Base-by-base conservation (phyloP, 306 rosid genomes). In the Medicago arabica region DNA sequence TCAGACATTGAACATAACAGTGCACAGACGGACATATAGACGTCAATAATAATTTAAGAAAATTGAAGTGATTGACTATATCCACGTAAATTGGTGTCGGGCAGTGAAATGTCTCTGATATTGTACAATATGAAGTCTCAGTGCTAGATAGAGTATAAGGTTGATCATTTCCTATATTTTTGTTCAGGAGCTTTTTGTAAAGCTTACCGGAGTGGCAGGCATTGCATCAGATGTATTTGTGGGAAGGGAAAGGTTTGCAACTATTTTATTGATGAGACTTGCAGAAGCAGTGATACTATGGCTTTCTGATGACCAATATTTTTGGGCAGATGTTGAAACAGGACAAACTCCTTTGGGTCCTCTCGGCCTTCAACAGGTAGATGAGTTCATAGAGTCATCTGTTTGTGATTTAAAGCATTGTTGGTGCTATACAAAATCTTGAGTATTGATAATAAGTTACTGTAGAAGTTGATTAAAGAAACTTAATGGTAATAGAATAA, bases 331-430 rank as follows among this genome's bases (percentile, higher is more conserved):
- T 12, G 57, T 90, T 28, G 97, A 94, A 81, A 60, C 83, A 21
- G 36, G 36, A 31, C 6, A 4, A 31, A 78, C 78, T 2, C 90
- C 95, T 69, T 83, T 95, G 74, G 98, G 98, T 75, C 89, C 93
- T 67, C 79, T 86, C 12, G 98, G 98, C 78, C 96, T 92, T 80
- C 98, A 89, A 83, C 98, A 92, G 94, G 97, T 91, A 83, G 6
- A 31, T 31, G 36, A 31, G 36, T 31, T 31, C 36, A 31, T 31
- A 31, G 50, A 44, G n/a, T 44, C 1, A 12, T 44, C 1, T 44
- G 50, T 50, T 50, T 50, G 10, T 50, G 57, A 50, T 6, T 50
- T 49, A 49, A 50, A 44, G 6, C 50, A 12, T 44, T 44, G n/a
- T 44, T 44, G n/a, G n/a, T n/a, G n/a, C n/a, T n/a, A n/a, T n/a